A percentile compares a stretch with the other conserved stretches of the same genome.
Conservation (phyloP, 2,329 filamentous ascomycete species). For the Trichoderma sp. region DNA sequence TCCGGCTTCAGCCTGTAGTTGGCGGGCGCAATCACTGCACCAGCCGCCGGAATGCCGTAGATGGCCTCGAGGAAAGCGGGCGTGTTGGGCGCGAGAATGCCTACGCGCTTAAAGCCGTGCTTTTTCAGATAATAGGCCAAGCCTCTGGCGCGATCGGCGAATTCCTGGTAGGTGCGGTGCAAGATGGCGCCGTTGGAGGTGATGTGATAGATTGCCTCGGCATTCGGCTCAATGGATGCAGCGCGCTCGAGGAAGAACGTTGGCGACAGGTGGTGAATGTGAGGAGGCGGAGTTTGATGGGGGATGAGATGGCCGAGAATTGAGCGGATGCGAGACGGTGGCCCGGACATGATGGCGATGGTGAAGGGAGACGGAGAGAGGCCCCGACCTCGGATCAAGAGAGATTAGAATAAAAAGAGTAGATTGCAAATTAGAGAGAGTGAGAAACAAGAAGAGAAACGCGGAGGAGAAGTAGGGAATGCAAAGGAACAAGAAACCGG, state of each 20-base stretch:
- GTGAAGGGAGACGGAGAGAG: background rate
- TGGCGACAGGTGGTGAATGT: constrained; percentile 78
- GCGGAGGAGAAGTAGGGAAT: background rate
- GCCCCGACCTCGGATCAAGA: background rate
- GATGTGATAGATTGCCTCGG: constrained; percentile 79
- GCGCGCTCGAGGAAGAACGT: constrained; percentile 85
- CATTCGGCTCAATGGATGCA: constrained; percentile 82
- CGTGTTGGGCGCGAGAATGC: constrained; percentile 87
- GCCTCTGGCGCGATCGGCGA: constrained; percentile 81
- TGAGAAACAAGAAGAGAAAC: background rate
- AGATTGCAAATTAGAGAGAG: background rate
- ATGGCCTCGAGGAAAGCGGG: constrained; percentile 90
- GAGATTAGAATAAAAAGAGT: background rate
- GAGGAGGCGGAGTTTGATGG: constrained; percentile 40
- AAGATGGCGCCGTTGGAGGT: constrained; percentile 74
- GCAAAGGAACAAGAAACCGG: background rate
- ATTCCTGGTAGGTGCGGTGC: constrained; percentile 73
- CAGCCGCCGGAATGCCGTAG: constrained; percentile 81
- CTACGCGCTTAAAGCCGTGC: constrained; percentile 71
- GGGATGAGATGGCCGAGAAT: constrained; percentile 52
- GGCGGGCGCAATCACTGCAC: constrained; percentile 68
- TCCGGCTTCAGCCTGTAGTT: constrained; percentile 70
- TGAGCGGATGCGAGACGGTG: constrained; percentile 58
- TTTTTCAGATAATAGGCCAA: constrained; percentile 84
- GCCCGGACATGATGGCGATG: constrained; percentile 56